Conservation (phyloP, 345 rosid species). For the Erysimum cheiranthoides region DNA sequence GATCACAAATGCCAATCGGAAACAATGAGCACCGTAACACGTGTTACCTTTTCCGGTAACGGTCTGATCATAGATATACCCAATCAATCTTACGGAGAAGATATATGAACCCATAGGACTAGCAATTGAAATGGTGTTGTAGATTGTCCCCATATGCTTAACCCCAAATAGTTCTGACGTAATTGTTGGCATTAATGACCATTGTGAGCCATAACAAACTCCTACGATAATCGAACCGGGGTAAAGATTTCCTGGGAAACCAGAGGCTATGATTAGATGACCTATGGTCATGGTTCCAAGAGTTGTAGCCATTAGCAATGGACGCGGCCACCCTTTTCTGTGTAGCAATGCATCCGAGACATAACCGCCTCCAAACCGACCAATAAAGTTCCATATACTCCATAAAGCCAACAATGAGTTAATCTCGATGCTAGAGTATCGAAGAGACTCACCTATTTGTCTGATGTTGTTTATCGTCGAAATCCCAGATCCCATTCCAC, state of each 20-base stretch:
- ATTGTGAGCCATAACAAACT: conserved; percentile 74
- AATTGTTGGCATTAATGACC: conserved; percentile 85
- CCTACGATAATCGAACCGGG: conserved; percentile 71
- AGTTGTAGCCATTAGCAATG: conserved; percentile 68
- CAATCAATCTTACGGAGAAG: conserved; percentile 79
- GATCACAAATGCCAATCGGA: conserved; percentile 68
- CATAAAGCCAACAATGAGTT: conserved; percentile 66
- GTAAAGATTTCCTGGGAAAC: conserved; percentile 63
- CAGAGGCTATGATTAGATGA: conserved; percentile 67
- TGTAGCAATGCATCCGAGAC: conserved; percentile 65
- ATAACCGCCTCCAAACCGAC: conserved; percentile 79
- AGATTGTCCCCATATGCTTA: conserved; percentile 83
- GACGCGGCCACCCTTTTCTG: conserved; percentile 67
- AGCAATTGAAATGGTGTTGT: conserved; percentile 73
- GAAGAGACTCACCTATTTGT: conserved; percentile 85
- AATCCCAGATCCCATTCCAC: conserved; percentile 81
- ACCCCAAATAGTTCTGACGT: conserved; percentile 78
- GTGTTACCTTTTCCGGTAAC: conserved; percentile 51
- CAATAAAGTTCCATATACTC: conserved; percentile 91
- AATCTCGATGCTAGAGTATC: conserved; percentile 54
- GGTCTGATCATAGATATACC: conserved; percentile 66
- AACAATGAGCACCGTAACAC: conserved; percentile 74
- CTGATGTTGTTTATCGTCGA: conserved; percentile 81
- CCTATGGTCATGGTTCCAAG: conserved; percentile 61
- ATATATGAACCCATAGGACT: conserved; percentile 84